A percentile compares a stretch with the other conserved stretches of the same genome.
phyloP scores from a whole-genome alignment of 768 basidiomycete species.

The Mycena chlorophos region DNA sequence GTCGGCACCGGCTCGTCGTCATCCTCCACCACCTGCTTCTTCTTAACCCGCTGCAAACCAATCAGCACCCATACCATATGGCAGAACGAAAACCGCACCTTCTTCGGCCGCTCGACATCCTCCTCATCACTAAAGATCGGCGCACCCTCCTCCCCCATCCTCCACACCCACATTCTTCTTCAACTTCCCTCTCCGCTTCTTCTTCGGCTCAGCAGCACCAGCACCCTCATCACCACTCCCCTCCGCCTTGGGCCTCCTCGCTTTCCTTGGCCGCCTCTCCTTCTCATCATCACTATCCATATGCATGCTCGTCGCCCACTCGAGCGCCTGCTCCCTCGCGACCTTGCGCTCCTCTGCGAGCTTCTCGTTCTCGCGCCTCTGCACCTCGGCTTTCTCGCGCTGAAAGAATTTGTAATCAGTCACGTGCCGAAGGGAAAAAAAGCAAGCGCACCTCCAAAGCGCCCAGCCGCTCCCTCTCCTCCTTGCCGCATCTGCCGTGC shows the following conservation, averaged over 20 bases:
- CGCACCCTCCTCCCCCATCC: slow-evolving; percentile 61
- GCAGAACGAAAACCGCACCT: slow-evolving; percentile 43
- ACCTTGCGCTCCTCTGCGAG: slow-evolving; percentile 76
- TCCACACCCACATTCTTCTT: slow-evolving; percentile 53
- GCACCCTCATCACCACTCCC: slow-evolving; percentile 56
- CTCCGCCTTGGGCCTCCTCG: slow-evolving; percentile 53
- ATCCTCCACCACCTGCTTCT: slow-evolving; percentile 77
- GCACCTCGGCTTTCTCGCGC: slow-evolving; percentile 62
- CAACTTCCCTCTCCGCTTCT: slow-evolving; percentile 68
- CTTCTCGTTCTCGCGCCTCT: slow-evolving; percentile 69
- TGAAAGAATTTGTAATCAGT: slow-evolving; percentile 29
- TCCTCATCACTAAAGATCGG: slow-evolving; percentile 75
- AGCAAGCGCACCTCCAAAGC: slow-evolving; percentile 58
- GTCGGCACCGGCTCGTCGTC: slow-evolving; percentile 73
- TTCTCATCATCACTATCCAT: slow-evolving; percentile 80
- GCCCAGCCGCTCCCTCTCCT: slow-evolving; percentile 70
- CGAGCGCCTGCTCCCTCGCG: slow-evolving; percentile 76
- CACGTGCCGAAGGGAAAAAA: slow-evolving; percentile 1
- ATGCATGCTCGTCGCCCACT: slow-evolving; percentile 71
- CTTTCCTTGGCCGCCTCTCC: slow-evolving; percentile 61
- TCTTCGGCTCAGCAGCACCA: slow-evolving; percentile 58
- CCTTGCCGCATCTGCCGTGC: slow-evolving; percentile 78
- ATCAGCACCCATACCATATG: neutral
- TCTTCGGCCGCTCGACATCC: slow-evolving; percentile 65
- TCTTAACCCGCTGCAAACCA: slow-evolving; percentile 44